Percentiles rank a stretch among this genome's conserved stretches.
Conservation (phyloP, 2,329 filamentous ascomycete species). For the Hypomyces rosellus region DNA sequence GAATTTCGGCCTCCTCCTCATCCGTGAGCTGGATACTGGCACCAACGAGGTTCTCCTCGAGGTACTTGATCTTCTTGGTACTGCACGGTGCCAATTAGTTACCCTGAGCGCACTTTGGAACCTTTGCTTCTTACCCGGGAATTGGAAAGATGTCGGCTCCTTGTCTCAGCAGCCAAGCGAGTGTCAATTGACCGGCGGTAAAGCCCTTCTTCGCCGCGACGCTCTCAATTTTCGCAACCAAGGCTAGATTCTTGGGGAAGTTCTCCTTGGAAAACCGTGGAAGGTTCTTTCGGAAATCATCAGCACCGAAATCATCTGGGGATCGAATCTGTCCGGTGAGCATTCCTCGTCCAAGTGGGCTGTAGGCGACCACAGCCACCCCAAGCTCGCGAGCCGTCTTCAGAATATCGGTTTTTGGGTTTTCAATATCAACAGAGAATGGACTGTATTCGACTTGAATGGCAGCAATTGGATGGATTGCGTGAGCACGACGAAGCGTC, state of each 20-base stretch:
- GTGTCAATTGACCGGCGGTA: conserved; percentile 48
- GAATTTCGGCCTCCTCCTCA: not conserved
- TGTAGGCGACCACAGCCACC: conserved; percentile 50
- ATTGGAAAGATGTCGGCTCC: conserved; percentile 53
- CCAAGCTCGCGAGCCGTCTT: conserved; percentile 50
- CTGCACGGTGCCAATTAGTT: conserved; percentile 16
- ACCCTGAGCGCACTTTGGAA: too few species aligned
- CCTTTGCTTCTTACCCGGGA: conserved; percentile 23
- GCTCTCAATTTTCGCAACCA: conserved; percentile 37
- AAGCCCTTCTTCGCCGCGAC: conserved; percentile 35
- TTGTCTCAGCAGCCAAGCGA: conserved; percentile 56
- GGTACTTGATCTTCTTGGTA: conserved; percentile 35
- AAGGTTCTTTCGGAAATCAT: conserved; percentile 14
- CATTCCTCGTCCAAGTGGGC: conserved; percentile 53
- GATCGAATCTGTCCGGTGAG: conserved; percentile 45
- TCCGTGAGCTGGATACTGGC: not conserved
- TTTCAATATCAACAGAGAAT: conserved; percentile 54
- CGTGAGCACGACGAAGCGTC: conserved; percentile 44
- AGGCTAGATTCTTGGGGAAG: conserved; percentile 43
- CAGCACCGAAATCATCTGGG: conserved; percentile 37
- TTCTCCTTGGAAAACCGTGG: conserved; percentile 21
- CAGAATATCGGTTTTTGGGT: conserved; percentile 31
- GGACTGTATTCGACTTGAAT: conserved; percentile 50
- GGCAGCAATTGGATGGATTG: conserved; percentile 43
- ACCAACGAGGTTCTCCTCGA: conserved; percentile 32